phyloP scores from a whole-genome alignment of 2,329 filamentous ascomycete genomes.

The Chaetomium globosum region DNA sequence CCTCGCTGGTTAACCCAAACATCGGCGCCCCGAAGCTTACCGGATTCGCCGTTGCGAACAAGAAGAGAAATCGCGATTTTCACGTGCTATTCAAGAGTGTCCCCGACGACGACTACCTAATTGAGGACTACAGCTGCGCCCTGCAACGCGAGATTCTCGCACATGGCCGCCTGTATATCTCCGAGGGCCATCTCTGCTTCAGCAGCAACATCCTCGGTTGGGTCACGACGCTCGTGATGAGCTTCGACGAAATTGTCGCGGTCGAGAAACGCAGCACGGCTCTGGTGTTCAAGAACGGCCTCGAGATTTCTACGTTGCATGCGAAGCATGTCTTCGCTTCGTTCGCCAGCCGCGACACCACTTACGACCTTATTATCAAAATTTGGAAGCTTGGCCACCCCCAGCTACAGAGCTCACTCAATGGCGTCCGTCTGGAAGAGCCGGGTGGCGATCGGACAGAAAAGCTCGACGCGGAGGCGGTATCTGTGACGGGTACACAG shows the following conservation, averaged over 20 bases:
- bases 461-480: slow-evolving; percentile 63
- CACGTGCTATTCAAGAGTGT: slow-evolving; percentile 93
- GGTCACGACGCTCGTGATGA: slow-evolving; percentile 96
- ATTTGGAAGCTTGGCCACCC: slow-evolving; percentile 99
- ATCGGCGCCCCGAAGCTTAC: slow-evolving; percentile 74
- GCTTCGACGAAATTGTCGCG: slow-evolving; percentile 95
- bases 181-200: slow-evolving; percentile 96
- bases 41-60: slow-evolving; percentile 93
- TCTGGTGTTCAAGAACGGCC: slow-evolving; percentile 92
- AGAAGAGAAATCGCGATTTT: slow-evolving; percentile 94
- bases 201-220: slow-evolving; percentile 98
- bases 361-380: slow-evolving; percentile 94
- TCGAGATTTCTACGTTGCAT: slow-evolving; percentile 94
- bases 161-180: slow-evolving; percentile 91
- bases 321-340: slow-evolving; percentile 95
- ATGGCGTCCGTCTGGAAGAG: slow-evolving; percentile 80
- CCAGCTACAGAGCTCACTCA: slow-evolving; percentile 84
- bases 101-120: slow-evolving; percentile 95
- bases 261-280: slow-evolving; percentile 97
- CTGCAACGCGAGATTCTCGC: slow-evolving; percentile 93
- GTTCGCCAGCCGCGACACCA: slow-evolving; percentile 90
- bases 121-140: slow-evolving; percentile 97
- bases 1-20: slow-evolving; percentile 67
- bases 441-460: slow-evolving; percentile 89
- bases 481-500: slow-evolving; percentile 47